These are phyloP conservation scores for Linnemannia exigua DNA, from an alignment of 192 early-diverging fungal species.

Conservation along the genomic window DNA sequence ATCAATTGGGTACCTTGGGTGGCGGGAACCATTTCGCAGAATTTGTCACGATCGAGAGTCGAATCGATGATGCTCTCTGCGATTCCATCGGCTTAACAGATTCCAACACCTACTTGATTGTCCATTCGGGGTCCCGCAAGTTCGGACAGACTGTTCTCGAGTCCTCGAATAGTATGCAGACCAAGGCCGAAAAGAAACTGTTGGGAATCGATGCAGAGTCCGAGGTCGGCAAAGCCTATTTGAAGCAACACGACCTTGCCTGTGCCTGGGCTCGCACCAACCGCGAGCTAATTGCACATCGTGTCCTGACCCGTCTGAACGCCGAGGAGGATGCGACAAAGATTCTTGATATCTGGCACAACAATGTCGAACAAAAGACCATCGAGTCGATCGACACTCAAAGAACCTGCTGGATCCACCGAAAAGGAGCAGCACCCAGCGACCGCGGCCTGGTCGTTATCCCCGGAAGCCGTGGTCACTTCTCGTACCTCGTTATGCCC, in stretches of 20 bases:
- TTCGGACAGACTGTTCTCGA: constrained; percentile 67
- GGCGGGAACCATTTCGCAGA: constrained; percentile 78
- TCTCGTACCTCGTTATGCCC: constrained; percentile 70
- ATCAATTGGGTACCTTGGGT: constrained; percentile 67
- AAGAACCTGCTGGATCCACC: constrained; percentile 62
- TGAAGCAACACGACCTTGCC: constrained; percentile 63
- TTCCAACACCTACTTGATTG: constrained; percentile 55
- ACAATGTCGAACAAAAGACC: constrained; percentile 60
- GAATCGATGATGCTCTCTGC: constrained; percentile 54
- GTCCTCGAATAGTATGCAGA: constrained; percentile 33
- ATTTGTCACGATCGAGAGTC: constrained; percentile 55
- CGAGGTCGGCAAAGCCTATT: constrained; percentile 46
- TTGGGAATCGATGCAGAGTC: constrained; percentile 44
- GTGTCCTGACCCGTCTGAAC: constrained; percentile 59
- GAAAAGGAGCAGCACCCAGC: constrained; percentile 72
- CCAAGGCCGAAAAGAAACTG: constrained; percentile 48
- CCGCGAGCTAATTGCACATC: constrained; percentile 67
- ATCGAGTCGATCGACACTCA: constrained; percentile 21
- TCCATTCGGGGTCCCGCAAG: constrained; percentile 71
- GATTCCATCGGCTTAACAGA: constrained; percentile 28
- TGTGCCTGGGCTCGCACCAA: constrained; percentile 66
- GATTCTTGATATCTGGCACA: constrained; percentile 72
- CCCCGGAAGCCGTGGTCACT: constrained; percentile 70
- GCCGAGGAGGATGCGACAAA: constrained; percentile 48
- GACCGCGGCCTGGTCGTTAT: constrained; percentile 69